Base-by-base conservation (phyloP, 1,284 basidiomycete species). In the Megacollybia platyphylla region DNA sequence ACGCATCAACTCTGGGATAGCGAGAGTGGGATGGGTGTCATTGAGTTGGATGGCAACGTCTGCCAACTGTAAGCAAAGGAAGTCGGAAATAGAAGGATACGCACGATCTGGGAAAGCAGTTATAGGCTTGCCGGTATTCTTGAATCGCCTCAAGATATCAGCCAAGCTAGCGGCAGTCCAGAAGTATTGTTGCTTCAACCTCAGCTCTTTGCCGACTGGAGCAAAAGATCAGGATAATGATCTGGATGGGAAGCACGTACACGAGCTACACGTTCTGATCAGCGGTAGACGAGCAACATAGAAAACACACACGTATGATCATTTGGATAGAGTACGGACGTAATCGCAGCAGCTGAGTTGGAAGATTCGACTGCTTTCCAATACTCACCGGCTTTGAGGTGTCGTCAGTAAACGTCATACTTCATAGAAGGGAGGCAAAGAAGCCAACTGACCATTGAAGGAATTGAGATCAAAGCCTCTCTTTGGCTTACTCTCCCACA, bases 131-230 rank as follows among this genome's bases (percentile, higher is more conserved):
- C 71, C 76, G n/a, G 77, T 60, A 58, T 88, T 82, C 65, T 80
- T 87, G 70, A 85, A 85, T 35, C 85, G 75, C 43, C 86, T 74
- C 43, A 93, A 59, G 54, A 96, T 94, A 57, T 96, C 91, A 45
- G 79, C 74, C 31, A 93, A 69, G 58, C 79, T 84, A 17, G 87
- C 88, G 15, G 86, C 82, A 28, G 84, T 87, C 87, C 87, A 89
- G 65, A 90, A 88, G 64, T 91, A 92, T 62, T 96, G 91, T 55
- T 96, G 91, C 68, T 94, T 93, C 51, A 96, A 71, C 46, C 91
- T 80, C 26, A 94, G 68, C 58, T 91, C 87, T 60, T 94, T 94
- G 48, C 91, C 91, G 45, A 82, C 83, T 86, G 45, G 24, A 44
- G 6, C 15, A 39, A 47, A 36, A 39, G 18, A 41, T 30, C 37